Evolutionary conservation across 164 flowering plant species (phyloP), one percentile per base, ranked within the genome.

Genomic region (Chimonanthus praecox): DNA sequence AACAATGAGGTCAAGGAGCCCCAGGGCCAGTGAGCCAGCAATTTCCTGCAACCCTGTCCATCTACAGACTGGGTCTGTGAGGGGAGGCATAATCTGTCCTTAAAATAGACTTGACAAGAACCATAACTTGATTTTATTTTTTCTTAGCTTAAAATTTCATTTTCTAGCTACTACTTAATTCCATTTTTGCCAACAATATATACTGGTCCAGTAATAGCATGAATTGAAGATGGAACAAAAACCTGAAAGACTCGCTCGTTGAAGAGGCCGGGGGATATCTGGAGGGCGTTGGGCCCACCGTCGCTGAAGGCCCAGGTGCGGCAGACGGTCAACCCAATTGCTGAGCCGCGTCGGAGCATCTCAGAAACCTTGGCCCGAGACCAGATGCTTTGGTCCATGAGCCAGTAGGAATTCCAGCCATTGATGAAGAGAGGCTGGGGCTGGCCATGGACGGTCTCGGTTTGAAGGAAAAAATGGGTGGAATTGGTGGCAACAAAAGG

Each of bases 261-360:
- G 68, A 81, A 88, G 15, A 21, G 65, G 10, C 90, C 88, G 46
- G 89, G 92, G 48, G 90, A 85, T 62, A 79, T 79, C 80, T 88
- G 90, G 18, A 88, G 88, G 48, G 89, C 88, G 67, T 84, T 78
- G 68, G 85, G 82, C 18, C 60, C 85, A 49, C 92, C 92, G 76
- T 88, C 90, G 70, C 83, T 88, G 78, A 88, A 88, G 3, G 90
- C 92, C 92, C 92, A 87, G 64, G 90, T 84, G 58, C 92, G 76
- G 49, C 92, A 88, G 50, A 88, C 92, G 5, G 92, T 84, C 49
- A 87, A 82, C 74, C 90, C 92, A 88, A 88, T 86, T 77, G 78
- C 79, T 0, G 87, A 78, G 6, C 88, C 90, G 3, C 82, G 76
- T 68, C 79, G 76, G 67, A 88, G 79, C 85, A 87, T 87, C 49